phyloP scores from a whole-genome alignment of 306 rosid genomes.

The Ziziphus jujuba region DNA sequence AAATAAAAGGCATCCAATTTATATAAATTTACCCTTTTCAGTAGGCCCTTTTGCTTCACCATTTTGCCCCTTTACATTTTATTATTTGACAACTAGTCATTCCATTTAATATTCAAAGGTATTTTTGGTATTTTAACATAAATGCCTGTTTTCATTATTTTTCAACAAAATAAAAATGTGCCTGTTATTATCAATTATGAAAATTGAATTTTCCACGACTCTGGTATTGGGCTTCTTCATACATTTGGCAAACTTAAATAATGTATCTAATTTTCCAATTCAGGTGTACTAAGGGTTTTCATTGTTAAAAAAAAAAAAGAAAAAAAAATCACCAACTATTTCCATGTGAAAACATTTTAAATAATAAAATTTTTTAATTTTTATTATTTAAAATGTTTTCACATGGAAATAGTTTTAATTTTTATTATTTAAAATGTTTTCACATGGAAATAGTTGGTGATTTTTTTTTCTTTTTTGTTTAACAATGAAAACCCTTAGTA shows the following conservation, averaged over 20 bases:
- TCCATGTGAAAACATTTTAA: neutral
- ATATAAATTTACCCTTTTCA: slow-evolving; percentile 11
- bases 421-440: neutral
- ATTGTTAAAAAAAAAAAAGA: too few relatives aligned
- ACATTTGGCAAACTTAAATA: too few relatives aligned
- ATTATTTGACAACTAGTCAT: neutral
- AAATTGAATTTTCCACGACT: too few relatives aligned
- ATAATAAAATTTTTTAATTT: too few relatives aligned
- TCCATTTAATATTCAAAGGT: neutral
- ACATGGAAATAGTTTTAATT: too few relatives aligned
- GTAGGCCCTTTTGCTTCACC: slow-evolving; percentile 14
- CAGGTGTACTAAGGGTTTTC: neutral
- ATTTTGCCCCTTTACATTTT: slow-evolving; percentile 11
- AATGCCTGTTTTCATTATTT: neutral
- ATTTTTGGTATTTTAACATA: neutral
- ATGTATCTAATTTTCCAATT: too few relatives aligned
- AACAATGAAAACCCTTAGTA: neutral
- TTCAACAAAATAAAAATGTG: too few relatives aligned
- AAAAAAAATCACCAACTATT: neutral
- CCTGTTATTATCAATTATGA: too few relatives aligned
- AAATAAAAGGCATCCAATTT: slow-evolving; percentile 29
- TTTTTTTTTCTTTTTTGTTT: too few relatives aligned
- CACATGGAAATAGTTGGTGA: neutral
- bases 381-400: too few relatives aligned
- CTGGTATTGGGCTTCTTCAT: too few relatives aligned